Evolutionary conservation across 2,329 filamentous ascomycete genomes (phyloP).

Genomic region (Fusarium sp.): DNA sequence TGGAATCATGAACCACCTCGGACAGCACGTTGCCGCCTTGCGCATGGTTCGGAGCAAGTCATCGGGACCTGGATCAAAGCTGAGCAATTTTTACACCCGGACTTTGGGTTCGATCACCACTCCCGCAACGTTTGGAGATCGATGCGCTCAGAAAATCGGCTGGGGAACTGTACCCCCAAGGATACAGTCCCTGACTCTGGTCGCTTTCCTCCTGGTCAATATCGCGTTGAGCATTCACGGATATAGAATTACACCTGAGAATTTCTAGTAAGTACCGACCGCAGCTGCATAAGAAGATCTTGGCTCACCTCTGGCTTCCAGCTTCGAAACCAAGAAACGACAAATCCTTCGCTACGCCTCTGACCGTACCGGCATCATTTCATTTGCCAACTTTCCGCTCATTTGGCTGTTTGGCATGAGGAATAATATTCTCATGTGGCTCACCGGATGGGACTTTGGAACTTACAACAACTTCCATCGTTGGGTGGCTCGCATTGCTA

Average conservation of each 20-base stretch:
- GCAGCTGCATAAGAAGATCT: accelerated
- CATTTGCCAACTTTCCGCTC: constrained; percentile 72
- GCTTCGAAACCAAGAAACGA: constrained; percentile 48
- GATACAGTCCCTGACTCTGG: constrained; percentile 56
- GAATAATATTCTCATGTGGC: constrained; percentile 74
- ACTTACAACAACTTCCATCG: constrained; percentile 77
- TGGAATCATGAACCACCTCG: constrained; percentile 49
- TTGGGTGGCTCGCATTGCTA: constrained; percentile 72
- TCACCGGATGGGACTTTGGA: constrained; percentile 76
- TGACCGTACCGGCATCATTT: constrained; percentile 73
- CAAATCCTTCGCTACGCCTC: constrained; percentile 66
- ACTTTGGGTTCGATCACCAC: constrained; percentile 50
- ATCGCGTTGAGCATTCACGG: constrained; percentile 51
- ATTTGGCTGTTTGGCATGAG: constrained; percentile 76
- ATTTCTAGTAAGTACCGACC: constrained; percentile 52
- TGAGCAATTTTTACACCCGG: constrained; percentile 39
- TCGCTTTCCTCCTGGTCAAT: constrained; percentile 54
- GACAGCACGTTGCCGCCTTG: constrained; percentile 20
- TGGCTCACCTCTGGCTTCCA: constrained; percentile 30
- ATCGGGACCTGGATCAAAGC: not conserved
- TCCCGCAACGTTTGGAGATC: constrained; percentile 58
- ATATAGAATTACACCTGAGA: constrained; percentile 52
- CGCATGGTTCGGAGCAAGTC: constrained; percentile 6
- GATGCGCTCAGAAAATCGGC: constrained; percentile 56
- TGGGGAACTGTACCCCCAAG: constrained; percentile 59